Evolutionary conservation across 768 basidiomycete species (phyloP).

Genomic region (Auriscalpium orientale): DNA sequence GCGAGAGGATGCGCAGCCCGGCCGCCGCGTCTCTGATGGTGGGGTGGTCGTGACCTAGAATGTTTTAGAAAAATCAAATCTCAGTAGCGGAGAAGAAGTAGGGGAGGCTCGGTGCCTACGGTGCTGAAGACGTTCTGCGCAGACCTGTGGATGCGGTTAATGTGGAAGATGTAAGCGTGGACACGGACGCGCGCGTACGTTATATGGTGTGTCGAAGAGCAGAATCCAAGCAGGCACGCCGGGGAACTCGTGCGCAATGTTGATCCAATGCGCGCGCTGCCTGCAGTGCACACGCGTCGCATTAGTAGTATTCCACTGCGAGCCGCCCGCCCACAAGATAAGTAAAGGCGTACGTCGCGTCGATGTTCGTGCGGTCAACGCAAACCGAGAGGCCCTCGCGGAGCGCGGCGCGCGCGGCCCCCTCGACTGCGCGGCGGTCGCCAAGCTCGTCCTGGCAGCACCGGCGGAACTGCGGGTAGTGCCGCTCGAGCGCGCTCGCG

Average conservation of each 20-base stretch:
- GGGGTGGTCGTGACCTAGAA: slow-evolving; percentile 63
- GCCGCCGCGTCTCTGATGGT: slow-evolving; percentile 60
- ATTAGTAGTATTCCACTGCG: no score
- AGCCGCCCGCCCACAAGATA: no score
- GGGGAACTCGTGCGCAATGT: slow-evolving; percentile 61
- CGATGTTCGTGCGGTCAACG: slow-evolving; percentile 74
- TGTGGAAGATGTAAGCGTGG: not conserved
- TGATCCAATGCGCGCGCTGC: slow-evolving; percentile 68
- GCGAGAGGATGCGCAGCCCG: slow-evolving; percentile 53
- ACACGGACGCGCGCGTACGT: slow-evolving; percentile 35
- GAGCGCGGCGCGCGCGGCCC: slow-evolving; percentile 44
- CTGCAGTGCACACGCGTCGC: slow-evolving; percentile 24
- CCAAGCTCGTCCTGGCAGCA: slow-evolving; percentile 83
- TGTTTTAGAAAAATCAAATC: not conserved
- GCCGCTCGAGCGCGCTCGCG: slow-evolving; percentile 55
- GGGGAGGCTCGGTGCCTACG: slow-evolving; percentile 36
- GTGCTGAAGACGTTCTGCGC: slow-evolving; percentile 48
- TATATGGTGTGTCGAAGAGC: slow-evolving; percentile 71
- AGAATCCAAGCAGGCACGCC: slow-evolving; percentile 62
- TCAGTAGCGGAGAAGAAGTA: not conserved
- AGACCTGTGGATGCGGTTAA: slow-evolving; percentile 38
- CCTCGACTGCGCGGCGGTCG: slow-evolving; percentile 56
- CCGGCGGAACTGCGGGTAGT: slow-evolving; percentile 55
- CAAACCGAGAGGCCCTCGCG: slow-evolving; percentile 61
- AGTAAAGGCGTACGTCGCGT: slow-evolving; percentile 38